Evolutionary conservation across 1,139 yeast genomes (phyloP).

Genomic region (Meyerozyma guilliermondii): DNA sequence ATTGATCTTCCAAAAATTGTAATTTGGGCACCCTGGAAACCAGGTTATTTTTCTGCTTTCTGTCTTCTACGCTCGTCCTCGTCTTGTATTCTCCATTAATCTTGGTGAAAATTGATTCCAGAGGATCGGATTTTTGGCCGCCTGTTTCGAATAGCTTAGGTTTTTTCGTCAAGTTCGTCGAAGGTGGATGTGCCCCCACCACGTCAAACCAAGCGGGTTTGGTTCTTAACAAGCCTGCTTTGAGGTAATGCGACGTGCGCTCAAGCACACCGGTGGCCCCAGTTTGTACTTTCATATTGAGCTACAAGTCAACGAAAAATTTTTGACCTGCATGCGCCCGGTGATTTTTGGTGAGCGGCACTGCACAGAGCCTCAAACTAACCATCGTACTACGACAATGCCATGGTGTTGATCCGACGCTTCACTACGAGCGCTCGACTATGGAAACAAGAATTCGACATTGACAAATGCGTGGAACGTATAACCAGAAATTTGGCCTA

Average conservation of each 20-base stretch:
- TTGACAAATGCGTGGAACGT: constrained; percentile 5
- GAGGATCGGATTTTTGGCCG: constrained; percentile 23
- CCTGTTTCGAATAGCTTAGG: constrained; percentile 30
- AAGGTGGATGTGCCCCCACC: constrained; percentile 77
- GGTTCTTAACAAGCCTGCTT: constrained; percentile 55
- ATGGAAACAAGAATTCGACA: constrained; percentile 6
- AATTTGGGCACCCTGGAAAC: constrained; percentile 57
- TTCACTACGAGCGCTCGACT: constrained; percentile 3
- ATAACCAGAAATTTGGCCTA: background rate
- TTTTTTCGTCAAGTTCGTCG: constrained; percentile 50
- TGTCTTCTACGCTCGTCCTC: constrained; percentile 30
- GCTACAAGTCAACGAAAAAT: constrained; percentile 3
- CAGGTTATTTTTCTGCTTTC: constrained; percentile 23
- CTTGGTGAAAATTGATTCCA: constrained; percentile 19
- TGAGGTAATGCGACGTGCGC: constrained; percentile 67
- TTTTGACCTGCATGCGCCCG: constrained; percentile 3
- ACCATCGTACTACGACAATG: background rate
- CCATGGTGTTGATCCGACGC: constrained; percentile 1
- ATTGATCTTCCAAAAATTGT: constrained; percentile 71
- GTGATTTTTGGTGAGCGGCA: background rate
- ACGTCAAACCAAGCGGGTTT: constrained; percentile 89
- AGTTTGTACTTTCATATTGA: constrained; percentile 59
- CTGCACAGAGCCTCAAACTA: constrained; percentile 3
- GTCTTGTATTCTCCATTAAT: constrained; percentile 38
- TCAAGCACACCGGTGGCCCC: constrained; percentile 69